Base-by-base conservation (phyloP, 179 eudicot species). In the Pouteria campechiana region DNA sequence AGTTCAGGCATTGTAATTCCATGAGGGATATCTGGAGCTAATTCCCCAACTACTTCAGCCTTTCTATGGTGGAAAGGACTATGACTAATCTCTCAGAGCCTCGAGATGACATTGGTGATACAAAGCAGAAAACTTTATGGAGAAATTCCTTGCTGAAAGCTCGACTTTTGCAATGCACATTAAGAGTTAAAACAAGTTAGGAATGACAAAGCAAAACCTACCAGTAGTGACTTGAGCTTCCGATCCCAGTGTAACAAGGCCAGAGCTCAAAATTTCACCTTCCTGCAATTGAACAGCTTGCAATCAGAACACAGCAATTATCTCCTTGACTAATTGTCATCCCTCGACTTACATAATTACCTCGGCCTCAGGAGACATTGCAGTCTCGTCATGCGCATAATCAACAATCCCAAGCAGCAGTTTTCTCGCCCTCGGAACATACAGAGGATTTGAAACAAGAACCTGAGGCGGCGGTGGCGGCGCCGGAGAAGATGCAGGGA, bases 321-420 rank as follows among this genome's bases (percentile, higher is more conserved):
- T 7, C 8, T 13, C 18, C 4, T 7, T 20, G 15, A 32, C 12
- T 15, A 8, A 23, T 14, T 23, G 6, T 4, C 17, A 28, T 15
- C 16, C 17, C 3, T 1, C 1, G 14, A 36, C 16, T 7, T 36
- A 17, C 7, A 10, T 24, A 46, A 16, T 27, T 64, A 85, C 95
- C 93, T 85, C 83, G 15, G 78, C 63, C 42, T 81, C 88, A 44
- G 95, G 95, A 36, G 95, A 85, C 75, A 75, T 47, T 9, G 78
- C 79, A 25, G 54, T 66, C 48, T 78, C 95, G 43, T 85, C 93
- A 23, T 78, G 87, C 0, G 73, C 95, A 42, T 84, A 84, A 73
- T 84, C 90, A 12, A 84, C 90, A 44, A 84, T 84, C 0, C 73
- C 44, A 10, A 68, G 72, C 32, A 63, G 67, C 41, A 52, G 68